phyloP scores from a whole-genome alignment of 192 early-diverging fungal genomes.

The Kickxella alabastrina region DNA sequence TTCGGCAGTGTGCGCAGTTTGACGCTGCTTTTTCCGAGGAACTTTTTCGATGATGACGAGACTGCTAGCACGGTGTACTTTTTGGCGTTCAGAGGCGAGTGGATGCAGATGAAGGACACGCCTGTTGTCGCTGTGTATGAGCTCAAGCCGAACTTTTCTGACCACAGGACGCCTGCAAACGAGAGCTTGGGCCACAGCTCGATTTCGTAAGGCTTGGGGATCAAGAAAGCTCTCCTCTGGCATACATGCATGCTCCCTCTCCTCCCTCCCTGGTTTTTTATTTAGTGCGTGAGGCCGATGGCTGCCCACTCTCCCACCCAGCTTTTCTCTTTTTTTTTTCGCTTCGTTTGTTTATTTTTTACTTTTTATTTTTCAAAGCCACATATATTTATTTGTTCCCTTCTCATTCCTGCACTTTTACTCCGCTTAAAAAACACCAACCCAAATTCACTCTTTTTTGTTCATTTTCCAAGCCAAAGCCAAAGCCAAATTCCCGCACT shows the following conservation, averaged over 20 bases:
- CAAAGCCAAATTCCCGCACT: no score
- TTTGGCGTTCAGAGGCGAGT: slow-evolving; percentile 91
- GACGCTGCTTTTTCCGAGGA: slow-evolving; percentile 75
- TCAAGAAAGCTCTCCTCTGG: no score
- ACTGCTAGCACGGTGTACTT: slow-evolving; percentile 59
- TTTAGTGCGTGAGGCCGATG: not conserved
- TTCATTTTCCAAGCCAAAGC: no score
- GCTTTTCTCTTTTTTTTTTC: not conserved
- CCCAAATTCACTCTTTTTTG: not conserved
- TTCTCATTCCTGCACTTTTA: not conserved
- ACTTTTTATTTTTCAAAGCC: not conserved
- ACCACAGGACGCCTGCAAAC: slow-evolving; percentile 60
- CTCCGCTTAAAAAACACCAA: not conserved
- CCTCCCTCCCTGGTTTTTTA: not conserved
- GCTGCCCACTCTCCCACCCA: not conserved
- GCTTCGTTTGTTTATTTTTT: not conserved
- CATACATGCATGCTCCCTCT: no score
- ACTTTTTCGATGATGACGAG: slow-evolving; percentile 75
- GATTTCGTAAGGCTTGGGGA: slow-evolving; percentile 8
- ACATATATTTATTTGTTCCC: not conserved
- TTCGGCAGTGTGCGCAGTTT: slow-evolving; percentile 76
- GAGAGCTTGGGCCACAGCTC: slow-evolving; percentile 49
- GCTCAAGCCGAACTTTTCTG: slow-evolving; percentile 65
- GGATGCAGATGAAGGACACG: slow-evolving; percentile 65
- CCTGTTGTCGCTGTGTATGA: slow-evolving; percentile 74